These are phyloP conservation scores for Crotalaria pallida DNA, from an alignment of 306 rosid genomes.

Conservation along the genomic window DNA sequence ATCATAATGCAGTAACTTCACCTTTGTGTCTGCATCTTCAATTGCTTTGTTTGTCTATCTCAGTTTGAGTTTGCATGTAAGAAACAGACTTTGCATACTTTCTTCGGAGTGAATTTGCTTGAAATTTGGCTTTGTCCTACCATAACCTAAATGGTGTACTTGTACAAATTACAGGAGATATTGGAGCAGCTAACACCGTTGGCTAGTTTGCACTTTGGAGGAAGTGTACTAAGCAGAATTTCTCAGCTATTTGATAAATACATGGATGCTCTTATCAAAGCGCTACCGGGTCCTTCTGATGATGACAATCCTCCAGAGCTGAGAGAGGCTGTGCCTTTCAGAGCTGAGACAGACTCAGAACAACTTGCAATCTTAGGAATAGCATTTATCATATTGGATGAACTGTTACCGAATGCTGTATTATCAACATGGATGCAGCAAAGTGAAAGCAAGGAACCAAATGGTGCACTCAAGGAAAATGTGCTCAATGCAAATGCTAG, in stretches of 20 bases:
- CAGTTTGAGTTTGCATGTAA: background rate
- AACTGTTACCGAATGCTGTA: conserved; percentile 74
- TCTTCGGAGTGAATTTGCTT: conserved; percentile 7
- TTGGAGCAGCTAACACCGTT: conserved; percentile 77
- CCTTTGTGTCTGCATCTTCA: background rate
- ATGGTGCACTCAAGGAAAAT: conserved; percentile 44
- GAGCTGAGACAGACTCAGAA: conserved; percentile 95
- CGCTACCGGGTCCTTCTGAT: conserved; percentile 83
- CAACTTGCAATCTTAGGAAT: conserved; percentile 84
- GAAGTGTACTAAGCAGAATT: conserved; percentile 63
- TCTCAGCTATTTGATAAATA: conserved; percentile 73
- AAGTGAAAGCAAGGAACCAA: conserved; percentile 48
- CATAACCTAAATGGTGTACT: conserved; percentile 12
- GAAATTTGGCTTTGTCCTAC: conserved; percentile 6
- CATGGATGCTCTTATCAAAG: conserved; percentile 82
- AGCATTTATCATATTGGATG: conserved; percentile 86
- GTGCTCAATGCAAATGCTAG: conserved; percentile 44
- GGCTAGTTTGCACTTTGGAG: conserved; percentile 76
- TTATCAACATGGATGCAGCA: conserved; percentile 62
- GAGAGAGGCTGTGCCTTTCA: conserved; percentile 60
- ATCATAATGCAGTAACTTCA: background rate
- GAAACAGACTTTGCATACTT: background rate
- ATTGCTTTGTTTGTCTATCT: background rate
- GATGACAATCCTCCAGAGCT: conserved; percentile 81
- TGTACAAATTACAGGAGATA: conserved; percentile 62